Evolutionary conservation across 257 asterid genomes (phyloP).

Genomic region (Fraxinus excelsior): DNA sequence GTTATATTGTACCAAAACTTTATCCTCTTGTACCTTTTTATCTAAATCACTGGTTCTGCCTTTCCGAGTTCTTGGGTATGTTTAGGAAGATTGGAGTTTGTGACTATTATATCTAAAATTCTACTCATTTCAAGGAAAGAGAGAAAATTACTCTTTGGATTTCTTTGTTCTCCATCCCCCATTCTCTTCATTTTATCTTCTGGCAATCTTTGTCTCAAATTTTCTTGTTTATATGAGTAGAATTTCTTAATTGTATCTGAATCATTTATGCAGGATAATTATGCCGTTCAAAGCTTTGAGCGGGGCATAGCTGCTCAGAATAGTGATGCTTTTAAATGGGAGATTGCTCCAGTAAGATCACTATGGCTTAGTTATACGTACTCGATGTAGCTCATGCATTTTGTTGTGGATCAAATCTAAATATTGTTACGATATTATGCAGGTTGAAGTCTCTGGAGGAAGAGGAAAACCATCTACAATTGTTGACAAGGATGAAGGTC

Average conservation of each 20-base stretch:
- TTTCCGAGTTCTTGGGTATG: background rate
- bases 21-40: background rate
- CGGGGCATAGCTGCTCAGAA: constrained; percentile 98
- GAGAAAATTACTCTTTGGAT: background rate
- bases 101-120: background rate
- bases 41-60: background rate
- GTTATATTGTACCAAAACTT: background rate
- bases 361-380: constrained; percentile 12
- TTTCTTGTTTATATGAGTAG: constrained; percentile 1
- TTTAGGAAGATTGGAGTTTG: background rate
- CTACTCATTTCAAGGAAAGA: constrained; percentile 1
- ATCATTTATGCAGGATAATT: constrained; percentile 61
- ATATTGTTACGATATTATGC: constrained; percentile 32
- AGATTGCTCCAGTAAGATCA: constrained; percentile 77
- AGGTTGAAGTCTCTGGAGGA: constrained; percentile 98
- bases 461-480: constrained; percentile 90
- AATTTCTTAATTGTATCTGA: constrained; percentile 23
- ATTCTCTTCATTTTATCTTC: background rate
- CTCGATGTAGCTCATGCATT: constrained; percentile 13
- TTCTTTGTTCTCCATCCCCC: background rate
- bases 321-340: constrained; percentile 84
- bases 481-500: constrained; percentile 94
- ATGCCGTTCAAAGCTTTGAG: constrained; percentile 92
- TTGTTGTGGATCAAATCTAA: constrained; percentile 20
- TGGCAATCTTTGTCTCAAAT: background rate